These are phyloP conservation scores for Echinochloa phyllopogon DNA, from an alignment of 176 grass and related monocot species.

Conservation along the genomic window DNA sequence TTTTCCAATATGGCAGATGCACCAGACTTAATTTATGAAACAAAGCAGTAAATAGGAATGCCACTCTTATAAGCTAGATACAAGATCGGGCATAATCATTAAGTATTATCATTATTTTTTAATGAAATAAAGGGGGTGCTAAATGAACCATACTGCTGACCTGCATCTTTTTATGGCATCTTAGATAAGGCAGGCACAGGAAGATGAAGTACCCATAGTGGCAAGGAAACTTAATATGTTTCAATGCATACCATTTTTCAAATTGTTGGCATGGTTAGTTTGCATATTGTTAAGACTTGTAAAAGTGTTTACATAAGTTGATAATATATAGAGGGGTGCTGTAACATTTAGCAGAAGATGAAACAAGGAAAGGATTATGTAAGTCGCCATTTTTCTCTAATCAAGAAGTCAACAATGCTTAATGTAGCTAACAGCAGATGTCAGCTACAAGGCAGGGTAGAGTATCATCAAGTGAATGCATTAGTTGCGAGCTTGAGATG, in stretches of 20 bases:
- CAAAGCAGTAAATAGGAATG: not conserved
- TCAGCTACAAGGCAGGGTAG: not conserved
- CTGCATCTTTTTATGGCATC: not conserved
- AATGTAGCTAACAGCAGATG: not conserved
- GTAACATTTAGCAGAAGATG: not conserved
- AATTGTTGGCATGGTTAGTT: not conserved
- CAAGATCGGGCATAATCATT: not conserved
- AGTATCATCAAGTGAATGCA: not conserved
- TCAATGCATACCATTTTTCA: not conserved
- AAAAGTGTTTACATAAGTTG: not conserved
- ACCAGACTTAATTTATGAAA: conserved; percentile 16
- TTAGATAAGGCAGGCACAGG: not conserved
- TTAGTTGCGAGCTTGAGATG: not conserved
- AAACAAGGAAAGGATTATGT: not conserved
- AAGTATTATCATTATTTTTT: conserved; percentile 16
- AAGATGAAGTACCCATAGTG: not conserved
- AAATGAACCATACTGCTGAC: not conserved
- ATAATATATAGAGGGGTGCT: not conserved
- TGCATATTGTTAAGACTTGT: not conserved
- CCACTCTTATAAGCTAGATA: not conserved
- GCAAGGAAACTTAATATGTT: not conserved
- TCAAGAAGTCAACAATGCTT: not conserved
- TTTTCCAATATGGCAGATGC: not conserved
- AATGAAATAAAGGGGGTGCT: not conserved
- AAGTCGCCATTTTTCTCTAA: not conserved